Percentiles rank a stretch among this genome's conserved stretches.
Conservation (phyloP, 164 flowering plant genomes). For the Echeveria elegans region DNA sequence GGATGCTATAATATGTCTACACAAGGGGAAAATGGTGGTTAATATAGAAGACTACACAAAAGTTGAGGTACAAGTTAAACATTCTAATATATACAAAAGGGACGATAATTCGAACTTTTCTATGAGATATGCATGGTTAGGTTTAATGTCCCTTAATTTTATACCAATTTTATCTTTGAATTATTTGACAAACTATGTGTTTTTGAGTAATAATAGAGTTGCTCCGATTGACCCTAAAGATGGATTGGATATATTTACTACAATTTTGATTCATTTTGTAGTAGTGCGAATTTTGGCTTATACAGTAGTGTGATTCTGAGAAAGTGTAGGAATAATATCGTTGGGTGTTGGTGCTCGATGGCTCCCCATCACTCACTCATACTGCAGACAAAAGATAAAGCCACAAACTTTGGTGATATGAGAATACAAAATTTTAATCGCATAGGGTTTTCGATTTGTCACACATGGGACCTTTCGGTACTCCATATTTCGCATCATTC, state of each 20-base stretch:
- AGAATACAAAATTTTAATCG: conserved; percentile 3
- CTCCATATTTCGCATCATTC: conserved; percentile 1
- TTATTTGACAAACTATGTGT: not conserved
- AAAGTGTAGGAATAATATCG: conserved; percentile 5
- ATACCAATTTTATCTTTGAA: not conserved
- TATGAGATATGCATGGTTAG: not conserved
- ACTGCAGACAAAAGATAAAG: conserved; percentile 3
- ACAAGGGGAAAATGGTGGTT: not conserved
- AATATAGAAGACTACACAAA: not conserved
- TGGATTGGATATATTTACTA: not conserved
- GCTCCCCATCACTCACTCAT: conserved; percentile 7
- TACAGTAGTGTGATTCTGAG: not conserved
- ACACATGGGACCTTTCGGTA: not conserved
- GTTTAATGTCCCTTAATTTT: not conserved
- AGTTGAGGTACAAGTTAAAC: not conserved
- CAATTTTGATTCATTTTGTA: not conserved
- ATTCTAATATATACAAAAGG: not conserved
- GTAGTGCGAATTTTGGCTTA: conserved; percentile 3
- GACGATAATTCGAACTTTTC: not conserved
- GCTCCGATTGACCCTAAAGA: not conserved
- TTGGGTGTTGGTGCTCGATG: conserved; percentile 2
- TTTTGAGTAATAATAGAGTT: not conserved
- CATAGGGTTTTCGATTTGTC: conserved; percentile 1
- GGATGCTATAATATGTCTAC: not conserved
- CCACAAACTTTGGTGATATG: conserved; percentile 4